Evolutionary conservation across 75 land plant species (phyloP), one percentile per base, ranked within the genome.

Genomic region (Cupressus sempervirens): DNA sequence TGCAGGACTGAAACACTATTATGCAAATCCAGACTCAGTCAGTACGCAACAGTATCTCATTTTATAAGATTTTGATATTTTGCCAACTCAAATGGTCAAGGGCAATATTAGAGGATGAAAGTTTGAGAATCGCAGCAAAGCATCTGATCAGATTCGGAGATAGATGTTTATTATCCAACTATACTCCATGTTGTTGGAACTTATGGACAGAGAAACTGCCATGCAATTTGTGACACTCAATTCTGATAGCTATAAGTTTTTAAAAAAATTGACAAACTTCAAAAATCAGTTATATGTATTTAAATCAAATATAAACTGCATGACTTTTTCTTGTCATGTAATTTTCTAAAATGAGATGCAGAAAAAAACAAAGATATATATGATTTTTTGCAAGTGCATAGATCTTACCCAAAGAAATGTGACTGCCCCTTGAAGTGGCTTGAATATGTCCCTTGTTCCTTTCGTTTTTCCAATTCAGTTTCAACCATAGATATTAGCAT

Each of bases 401-500:
- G 32, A 30, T 45, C 81, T 40, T 90, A 96, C 95, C 99, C 99
- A 85, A 97, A 94, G 83, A 97, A 97, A 88, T 97, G 99, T 56
- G 98, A 96, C 74, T 97, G 99, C 13, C 99, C 99, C 84, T 91
- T 97, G 87, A 97, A 97, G 11, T 85, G 84, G 29, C 94, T 91
- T 13, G 90, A 70, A 29, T 96, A 94, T 53, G 70, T 76, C 35
- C 96, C 95, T 81, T 88, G 95, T 30, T 84, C 79, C 88, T 89
- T 94, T 67, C 98, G 90, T 83, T 88, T 90, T 80, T 86, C 90
- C 86, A 97, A 84, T 88, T 97, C 99, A 75, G 98, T 92, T 87
- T 97, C 99, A 83, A 93, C 94, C 99, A 97, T 97, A 34, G 94
- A 91, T 54, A 97, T 97, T 52, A 97, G 91, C 99, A 97, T 97